Evolutionary conservation across 2,329 filamentous ascomycete genomes (phyloP), one percentile per base, ranked within the genome.

Genomic region (Arthrobotrys sinensis): DNA sequence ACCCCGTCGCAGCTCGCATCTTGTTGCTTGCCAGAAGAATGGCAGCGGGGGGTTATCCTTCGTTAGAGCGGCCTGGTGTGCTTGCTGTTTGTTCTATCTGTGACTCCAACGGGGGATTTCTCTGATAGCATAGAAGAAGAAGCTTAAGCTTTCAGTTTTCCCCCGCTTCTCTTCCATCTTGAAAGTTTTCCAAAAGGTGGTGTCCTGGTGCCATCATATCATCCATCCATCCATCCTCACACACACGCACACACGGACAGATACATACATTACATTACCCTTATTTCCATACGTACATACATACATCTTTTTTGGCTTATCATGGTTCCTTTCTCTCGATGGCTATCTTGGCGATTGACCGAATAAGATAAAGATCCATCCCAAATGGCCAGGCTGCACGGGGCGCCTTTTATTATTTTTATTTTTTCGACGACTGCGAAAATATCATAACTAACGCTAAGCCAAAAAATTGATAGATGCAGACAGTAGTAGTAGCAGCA

Each of bases 391-490:
- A 7, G 43, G n/a, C n/a, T 19, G 43, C 43, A 46, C 43, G 43
- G n/a, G 43, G 24, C 24, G 24, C 45, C 21, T 48, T 8, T 11
- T 16, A 34, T 5, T n/a, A 36, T 34, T 10, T 2, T 10, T 50
- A 16, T 55, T 55, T 55, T 55, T 43, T 43, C 10, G 10, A 28
- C 24, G 24, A 28, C 24, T n/a, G 21, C 10, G 24, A 32, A 52
- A 6, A 46, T 32, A 65, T 50, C 19, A 48, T 21, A 48, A 55
- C 48, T 48, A 60, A 46, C 60, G 11, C 14, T 28, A 70, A 46
- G n/a, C 45, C 52, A 38, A 24, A 57, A 55, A 21, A 16, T 63
- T 52, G 50, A 45, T 55, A 67, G 71, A 69, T 63, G 46, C 72
- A 46, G 65, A 68, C 36, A 11, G 36, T 60, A 28, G 24, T 28